phyloP scores from a whole-genome alignment of 2,329 filamentous ascomycete species.

The Hypoxylon sp. region DNA sequence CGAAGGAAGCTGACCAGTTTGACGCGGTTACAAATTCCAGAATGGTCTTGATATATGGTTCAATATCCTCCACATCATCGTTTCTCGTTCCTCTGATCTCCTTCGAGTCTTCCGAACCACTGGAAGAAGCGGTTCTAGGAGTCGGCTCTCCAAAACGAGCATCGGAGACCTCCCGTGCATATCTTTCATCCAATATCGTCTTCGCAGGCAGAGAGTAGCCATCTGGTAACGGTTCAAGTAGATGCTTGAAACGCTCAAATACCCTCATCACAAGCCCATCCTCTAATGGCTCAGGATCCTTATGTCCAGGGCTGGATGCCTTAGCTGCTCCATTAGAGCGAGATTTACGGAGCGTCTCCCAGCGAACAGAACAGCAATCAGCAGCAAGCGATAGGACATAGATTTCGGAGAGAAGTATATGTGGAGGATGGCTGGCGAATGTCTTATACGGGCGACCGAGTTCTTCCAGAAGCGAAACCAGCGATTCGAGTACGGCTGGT shows the following conservation, averaged over 20 bases:
- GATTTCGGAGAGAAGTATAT: conserved; percentile 73
- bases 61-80: conserved; percentile 61
- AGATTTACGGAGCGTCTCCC: conserved; percentile 60
- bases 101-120: conserved; percentile 55
- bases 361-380: conserved; percentile 74
- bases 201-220: conserved; percentile 68
- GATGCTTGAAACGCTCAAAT: conserved; percentile 67
- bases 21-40: conserved; percentile 75
- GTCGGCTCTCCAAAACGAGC: conserved; percentile 46
- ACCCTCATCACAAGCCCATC: conserved; percentile 66
- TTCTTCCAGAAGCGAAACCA: conserved; percentile 70
- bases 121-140: conserved; percentile 49
- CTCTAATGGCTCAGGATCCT: conserved; percentile 59
- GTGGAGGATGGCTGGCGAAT: conserved; percentile 66
- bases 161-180: conserved; percentile 56
- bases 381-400: conserved; percentile 74
- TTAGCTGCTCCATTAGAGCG: conserved; percentile 38
- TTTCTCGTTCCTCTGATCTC: conserved; percentile 54
- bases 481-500: conserved; percentile 66
- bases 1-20: conserved; percentile 72
- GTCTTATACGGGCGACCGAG: conserved; percentile 67
- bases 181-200: conserved; percentile 68
- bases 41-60: conserved; percentile 67
- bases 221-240: conserved; percentile 72
- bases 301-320: conserved; percentile 12